These are phyloP conservation scores for Pichia sorboxylosa DNA, from an alignment of 1,139 yeast species.

Conservation along the genomic window DNA sequence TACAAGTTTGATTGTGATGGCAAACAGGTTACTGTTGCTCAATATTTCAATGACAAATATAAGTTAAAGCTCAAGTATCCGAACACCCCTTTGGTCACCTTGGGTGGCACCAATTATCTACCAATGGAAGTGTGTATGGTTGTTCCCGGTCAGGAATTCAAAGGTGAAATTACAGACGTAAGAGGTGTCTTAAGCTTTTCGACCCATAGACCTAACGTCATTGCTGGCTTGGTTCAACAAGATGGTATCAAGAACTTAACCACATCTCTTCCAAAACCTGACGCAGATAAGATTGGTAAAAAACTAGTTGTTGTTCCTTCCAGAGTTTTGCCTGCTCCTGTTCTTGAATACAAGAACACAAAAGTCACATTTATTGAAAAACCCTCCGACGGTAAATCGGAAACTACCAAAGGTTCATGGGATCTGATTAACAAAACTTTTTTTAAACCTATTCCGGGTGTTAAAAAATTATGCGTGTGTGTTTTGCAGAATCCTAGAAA, in stretches of 20 bases:
- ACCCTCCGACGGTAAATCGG: conserved; percentile 16
- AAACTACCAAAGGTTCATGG: conserved; percentile 18
- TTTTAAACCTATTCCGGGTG: conserved; percentile 12
- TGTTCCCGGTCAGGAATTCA: conserved; percentile 18
- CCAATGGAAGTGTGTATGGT: conserved; percentile 19
- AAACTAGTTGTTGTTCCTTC: conserved; percentile 19
- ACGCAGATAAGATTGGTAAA: conserved; percentile 14
- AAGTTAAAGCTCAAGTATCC: conserved; percentile 15
- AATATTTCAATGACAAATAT: conserved; percentile 12
- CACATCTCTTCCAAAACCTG: conserved; percentile 6
- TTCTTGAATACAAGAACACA: conserved; percentile 13
- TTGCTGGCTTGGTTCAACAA: conserved; percentile 18
- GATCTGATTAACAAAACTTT: conserved; percentile 15
- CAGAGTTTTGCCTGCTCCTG: conserved; percentile 15
- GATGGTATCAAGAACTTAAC: conserved; percentile 14
- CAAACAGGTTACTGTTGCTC: conserved; percentile 13
- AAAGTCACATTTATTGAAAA: conserved; percentile 11
- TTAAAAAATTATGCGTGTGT: conserved; percentile 12
- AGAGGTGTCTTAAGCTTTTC: conserved; percentile 16
- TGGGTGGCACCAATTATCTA: conserved; percentile 17
- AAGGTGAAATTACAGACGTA: conserved; percentile 16
- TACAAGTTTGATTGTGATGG: conserved; percentile 16
- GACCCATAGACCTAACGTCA: conserved; percentile 18
- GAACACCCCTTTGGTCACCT: conserved; percentile 14
- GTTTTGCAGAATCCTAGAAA: conserved; percentile 13